These are phyloP conservation scores for Limtongia smithiae DNA, from an alignment of 805 yeast genomes.

Conservation along the genomic window DNA sequence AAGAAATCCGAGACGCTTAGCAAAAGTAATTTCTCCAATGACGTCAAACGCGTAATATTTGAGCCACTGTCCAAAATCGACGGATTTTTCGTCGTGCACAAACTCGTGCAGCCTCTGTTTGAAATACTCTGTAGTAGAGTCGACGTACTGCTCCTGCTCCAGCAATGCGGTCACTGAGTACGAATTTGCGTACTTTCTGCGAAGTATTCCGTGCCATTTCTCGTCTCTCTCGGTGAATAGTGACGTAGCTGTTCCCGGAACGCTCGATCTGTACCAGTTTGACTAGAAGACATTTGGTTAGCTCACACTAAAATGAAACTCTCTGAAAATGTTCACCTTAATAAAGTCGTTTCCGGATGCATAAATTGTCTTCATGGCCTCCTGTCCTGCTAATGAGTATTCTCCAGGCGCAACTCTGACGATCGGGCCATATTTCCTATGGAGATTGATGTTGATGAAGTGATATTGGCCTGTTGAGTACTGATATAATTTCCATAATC, in stretches of 20 bases:
- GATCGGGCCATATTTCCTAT: background rate
- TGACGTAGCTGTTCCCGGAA: background rate
- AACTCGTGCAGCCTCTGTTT: background rate
- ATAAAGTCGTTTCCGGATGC: background rate
- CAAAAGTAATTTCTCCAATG: conserved; percentile 4
- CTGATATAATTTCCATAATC: background rate
- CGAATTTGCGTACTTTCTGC: background rate
- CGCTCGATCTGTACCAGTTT: background rate
- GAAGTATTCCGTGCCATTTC: background rate
- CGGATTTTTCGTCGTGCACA: background rate
- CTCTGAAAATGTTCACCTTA: background rate
- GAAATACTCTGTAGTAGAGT: background rate
- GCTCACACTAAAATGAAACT: background rate
- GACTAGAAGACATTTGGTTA: background rate
- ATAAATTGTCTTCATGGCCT: background rate
- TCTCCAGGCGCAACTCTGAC: background rate
- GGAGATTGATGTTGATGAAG: background rate
- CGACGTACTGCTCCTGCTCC: background rate
- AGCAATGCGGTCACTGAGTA: background rate
- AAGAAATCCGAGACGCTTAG: conserved; percentile 1
- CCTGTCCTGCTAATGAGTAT: background rate
- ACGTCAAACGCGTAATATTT: conserved; percentile 4
- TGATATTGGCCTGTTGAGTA: background rate
- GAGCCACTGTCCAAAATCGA: conserved; percentile 1
- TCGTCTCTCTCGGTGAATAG: conserved; percentile 2